Base-by-base conservation (phyloP, 2,329 filamentous ascomycete genomes). In the Apiospora marii region DNA sequence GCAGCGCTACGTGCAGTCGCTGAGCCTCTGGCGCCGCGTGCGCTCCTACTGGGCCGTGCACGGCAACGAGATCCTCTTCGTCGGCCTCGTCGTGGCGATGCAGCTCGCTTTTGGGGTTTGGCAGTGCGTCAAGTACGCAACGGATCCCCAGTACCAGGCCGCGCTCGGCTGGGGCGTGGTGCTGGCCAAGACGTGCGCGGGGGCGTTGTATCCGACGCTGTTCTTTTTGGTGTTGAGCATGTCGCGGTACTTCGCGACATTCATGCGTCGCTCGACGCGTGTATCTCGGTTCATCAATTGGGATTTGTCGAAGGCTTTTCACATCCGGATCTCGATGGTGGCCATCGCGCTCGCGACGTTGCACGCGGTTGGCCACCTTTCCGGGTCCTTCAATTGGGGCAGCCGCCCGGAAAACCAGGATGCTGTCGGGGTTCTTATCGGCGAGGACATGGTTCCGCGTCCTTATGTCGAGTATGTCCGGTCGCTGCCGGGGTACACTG, bases 151-250 rank as follows among this genome's bases (percentile, higher is more conserved):
- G 14, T 88, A 87, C 72, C 84, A 84, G 22, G 83, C 82, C 19
- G 88, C 85, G 0, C 86, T 89, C 24, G 88, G 87, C 16, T 89
- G 87, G 87, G 88, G 88, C 7, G 84, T 88, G 10, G 86, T 88
- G 4, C 77, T 90, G 69, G 86, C 88, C 4, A 90, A 90, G 78
- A 85, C 86, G 0, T 86, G 82, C 61, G 87, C 88, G 13, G 89
- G 89, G 4, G 85, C 86, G 0, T 76, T 90, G 0, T 90, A 89
- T 68, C 87, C 88, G 24, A 89, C 87, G 1, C 84, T 90, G 72
- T 90, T 90, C 80, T 89, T 90, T 75, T 81, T 90, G 72, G 82
- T 90, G 8, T 80, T 90, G 6, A 89, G 87, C 76, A 90, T 90
- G 88, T 89, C 86, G 14, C 64, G 88, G 41, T 89, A 87, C 80